Conservation (phyloP, 169 alveolate genomes). For the Plasmodium sp. region DNA sequence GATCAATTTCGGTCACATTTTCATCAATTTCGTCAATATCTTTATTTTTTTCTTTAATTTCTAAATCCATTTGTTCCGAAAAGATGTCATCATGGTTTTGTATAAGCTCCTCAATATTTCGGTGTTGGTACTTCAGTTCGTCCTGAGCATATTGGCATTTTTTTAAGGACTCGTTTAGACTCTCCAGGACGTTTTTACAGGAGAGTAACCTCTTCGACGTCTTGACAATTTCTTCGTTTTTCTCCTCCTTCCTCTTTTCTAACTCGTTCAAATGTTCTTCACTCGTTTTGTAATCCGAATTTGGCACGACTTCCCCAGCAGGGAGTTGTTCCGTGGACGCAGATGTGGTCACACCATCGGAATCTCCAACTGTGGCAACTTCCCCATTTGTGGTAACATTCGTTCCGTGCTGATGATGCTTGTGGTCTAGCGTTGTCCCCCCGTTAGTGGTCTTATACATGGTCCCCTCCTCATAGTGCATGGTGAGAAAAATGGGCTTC, state of each 20-base stretch:
- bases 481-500: slow-evolving; percentile 1
- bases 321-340: not conserved
- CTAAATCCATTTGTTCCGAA: slow-evolving; percentile 50
- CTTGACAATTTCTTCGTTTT: slow-evolving; percentile 4
- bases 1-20: slow-evolving; percentile 3
- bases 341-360: not conserved
- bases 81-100: slow-evolving; percentile 52
- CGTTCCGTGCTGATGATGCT: not conserved
- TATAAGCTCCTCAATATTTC: slow-evolving; percentile 36
- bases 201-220: slow-evolving; percentile 27
- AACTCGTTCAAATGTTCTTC: slow-evolving; percentile 42
- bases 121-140: slow-evolving; percentile 26
- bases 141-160: slow-evolving; percentile 52
- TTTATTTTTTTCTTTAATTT: slow-evolving; percentile 63
- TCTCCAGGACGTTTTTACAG: slow-evolving; percentile 18
- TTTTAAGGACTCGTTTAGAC: slow-evolving; percentile 30
- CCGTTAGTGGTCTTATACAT: not conserved
- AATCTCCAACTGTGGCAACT: not conserved
- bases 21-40: slow-evolving; percentile 13
- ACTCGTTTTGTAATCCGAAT: slow-evolving; percentile 2
- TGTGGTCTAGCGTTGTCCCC: not conserved
- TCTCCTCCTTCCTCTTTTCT: slow-evolving; percentile 25
- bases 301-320: not conserved
- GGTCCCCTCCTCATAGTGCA: not conserved
- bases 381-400: not conserved